phyloP scores from a whole-genome alignment of 2,329 filamentous ascomycete species.

The Ophiostoma novo-ulmi region DNA sequence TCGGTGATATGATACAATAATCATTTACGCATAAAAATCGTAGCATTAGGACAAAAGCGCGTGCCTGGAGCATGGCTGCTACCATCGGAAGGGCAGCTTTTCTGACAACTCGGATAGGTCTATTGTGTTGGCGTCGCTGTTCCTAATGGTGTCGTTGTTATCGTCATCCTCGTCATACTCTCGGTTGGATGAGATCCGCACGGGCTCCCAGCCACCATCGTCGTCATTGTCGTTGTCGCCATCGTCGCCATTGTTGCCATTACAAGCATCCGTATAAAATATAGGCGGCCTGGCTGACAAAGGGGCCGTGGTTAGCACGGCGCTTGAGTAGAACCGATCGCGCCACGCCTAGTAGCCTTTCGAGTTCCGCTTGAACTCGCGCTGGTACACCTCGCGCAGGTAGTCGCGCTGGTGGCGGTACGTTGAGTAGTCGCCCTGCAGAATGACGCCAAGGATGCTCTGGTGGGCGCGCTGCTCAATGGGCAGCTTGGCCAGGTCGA shows the following conservation, averaged over 20 bases:
- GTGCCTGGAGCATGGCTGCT: not conserved
- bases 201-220: not conserved
- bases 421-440: conserved; percentile 72
- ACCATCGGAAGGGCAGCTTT: not conserved
- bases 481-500: conserved; percentile 39
- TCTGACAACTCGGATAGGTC: not conserved
- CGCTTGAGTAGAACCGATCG: not conserved
- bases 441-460: conserved; percentile 66
- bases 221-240: not conserved
- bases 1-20: too few relatives aligned
- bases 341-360: conserved; percentile 8
- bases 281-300: not conserved
- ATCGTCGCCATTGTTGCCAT: not conserved
- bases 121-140: not conserved
- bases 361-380: conserved; percentile 31
- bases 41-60: too few relatives aligned
- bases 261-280: not conserved
- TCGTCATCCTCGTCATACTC: not conserved
- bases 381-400: conserved; percentile 50
- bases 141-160: not conserved
- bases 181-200: not conserved
- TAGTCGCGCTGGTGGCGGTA: conserved; percentile 66
- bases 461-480: conserved; percentile 30
- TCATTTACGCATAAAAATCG: too few relatives aligned
- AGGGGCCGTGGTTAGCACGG: not conserved